Percentiles rank a stretch among this genome's conserved stretches.
phyloP scores from a whole-genome alignment of 1,139 yeast species.

The Pichia cactophila region DNA sequence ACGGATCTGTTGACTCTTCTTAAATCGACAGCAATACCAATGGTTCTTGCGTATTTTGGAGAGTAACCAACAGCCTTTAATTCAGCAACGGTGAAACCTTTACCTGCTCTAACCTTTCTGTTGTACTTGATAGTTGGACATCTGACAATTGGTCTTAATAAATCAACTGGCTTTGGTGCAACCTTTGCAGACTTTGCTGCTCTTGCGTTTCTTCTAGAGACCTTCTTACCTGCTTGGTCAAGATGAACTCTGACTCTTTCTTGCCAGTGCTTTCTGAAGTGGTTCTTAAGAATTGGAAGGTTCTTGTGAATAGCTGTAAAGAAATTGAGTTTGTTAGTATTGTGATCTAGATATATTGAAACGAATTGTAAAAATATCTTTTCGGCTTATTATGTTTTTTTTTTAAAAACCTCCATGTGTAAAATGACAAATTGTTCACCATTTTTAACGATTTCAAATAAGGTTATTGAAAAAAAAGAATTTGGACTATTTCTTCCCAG shows the following conservation, averaged over 20 bases:
- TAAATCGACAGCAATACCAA: conserved; percentile 99
- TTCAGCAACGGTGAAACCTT: conserved; percentile 98
- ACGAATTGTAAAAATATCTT: background rate
- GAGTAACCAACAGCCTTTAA: conserved; percentile 96
- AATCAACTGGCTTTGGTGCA: conserved; percentile 97
- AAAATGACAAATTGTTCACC: too few relatives aligned
- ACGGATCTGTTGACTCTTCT: conserved; percentile 98
- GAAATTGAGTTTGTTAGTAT: background rate
- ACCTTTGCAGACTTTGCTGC: conserved; percentile 87
- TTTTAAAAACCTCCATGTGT: too few relatives aligned
- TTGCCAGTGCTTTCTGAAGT: conserved; percentile 99
- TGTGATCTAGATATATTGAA: background rate
- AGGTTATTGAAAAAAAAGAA: too few relatives aligned
- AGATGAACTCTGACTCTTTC: conserved; percentile 98
- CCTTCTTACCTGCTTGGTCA: conserved; percentile 99
- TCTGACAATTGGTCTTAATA: conserved; percentile 96
- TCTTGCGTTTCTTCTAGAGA: conserved; percentile 92
- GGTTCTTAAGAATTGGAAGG: conserved; percentile 90
- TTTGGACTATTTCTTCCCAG: too few relatives aligned
- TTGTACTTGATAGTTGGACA: conserved; percentile 98
- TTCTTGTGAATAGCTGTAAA: conserved; percentile 87
- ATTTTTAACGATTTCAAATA: too few relatives aligned
- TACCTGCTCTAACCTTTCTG: conserved; percentile 99
- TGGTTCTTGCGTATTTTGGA: conserved; percentile 94
- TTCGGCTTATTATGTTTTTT: too few relatives aligned